Conservation (phyloP, 2,329 filamentous ascomycete genomes). For the Mycosphaerella arachidis region DNA sequence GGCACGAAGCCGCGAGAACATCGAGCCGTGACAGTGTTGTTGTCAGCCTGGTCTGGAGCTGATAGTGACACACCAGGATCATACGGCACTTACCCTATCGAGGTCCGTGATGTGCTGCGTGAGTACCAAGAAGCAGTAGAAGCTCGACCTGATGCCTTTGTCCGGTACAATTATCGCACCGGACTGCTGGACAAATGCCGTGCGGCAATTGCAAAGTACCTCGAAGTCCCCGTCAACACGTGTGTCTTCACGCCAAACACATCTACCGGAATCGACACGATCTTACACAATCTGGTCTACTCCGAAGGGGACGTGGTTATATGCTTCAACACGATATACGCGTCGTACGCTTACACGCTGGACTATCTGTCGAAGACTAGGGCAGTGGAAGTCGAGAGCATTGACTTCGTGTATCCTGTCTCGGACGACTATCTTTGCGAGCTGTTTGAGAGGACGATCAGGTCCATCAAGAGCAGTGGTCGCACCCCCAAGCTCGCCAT, state of each 20-base stretch:
- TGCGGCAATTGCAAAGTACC: slow-evolving; percentile 57
- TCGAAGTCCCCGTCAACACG: slow-evolving; percentile 62
- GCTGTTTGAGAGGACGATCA: slow-evolving; percentile 57
- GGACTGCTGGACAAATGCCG: slow-evolving; percentile 61
- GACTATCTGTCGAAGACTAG: slow-evolving; percentile 65
- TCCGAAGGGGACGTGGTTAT: slow-evolving; percentile 68
- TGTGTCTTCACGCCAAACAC: slow-evolving; percentile 78
- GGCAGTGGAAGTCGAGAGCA: slow-evolving; percentile 45
- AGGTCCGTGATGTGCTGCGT: slow-evolving; percentile 59
- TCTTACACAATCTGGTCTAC: slow-evolving; percentile 69
- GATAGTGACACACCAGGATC: slow-evolving; percentile 52
- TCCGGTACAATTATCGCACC: slow-evolving; percentile 61
- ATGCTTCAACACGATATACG: slow-evolving; percentile 74
- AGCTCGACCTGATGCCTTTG: slow-evolving; percentile 67
- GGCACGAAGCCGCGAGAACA: neutral
- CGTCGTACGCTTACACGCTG: slow-evolving; percentile 68
- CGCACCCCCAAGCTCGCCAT: slow-evolving; percentile 64
- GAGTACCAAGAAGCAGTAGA: slow-evolving; percentile 64
- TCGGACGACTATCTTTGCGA: slow-evolving; percentile 62
- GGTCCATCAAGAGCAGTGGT: slow-evolving; percentile 48
- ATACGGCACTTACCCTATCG: slow-evolving; percentile 68
- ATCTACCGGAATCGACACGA: slow-evolving; percentile 69
- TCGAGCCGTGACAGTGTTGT: too few relatives aligned
- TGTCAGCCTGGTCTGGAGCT: neutral
- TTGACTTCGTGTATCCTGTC: slow-evolving; percentile 64